These are phyloP conservation scores for Gyrodon lividus DNA, from an alignment of 768 basidiomycete species.

Conservation along the genomic window DNA sequence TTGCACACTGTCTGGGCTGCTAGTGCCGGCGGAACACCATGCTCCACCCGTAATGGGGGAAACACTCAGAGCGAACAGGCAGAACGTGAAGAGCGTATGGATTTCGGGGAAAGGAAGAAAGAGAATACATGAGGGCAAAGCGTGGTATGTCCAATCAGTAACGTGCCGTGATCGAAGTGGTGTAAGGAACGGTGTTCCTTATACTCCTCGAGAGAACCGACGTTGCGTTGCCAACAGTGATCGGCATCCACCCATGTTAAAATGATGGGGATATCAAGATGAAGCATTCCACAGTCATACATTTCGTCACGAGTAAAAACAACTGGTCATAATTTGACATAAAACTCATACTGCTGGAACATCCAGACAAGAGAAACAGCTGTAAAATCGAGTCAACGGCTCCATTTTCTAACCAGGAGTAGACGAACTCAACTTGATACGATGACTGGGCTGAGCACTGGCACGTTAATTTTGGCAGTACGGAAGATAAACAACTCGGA, in stretches of 20 bases:
- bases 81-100: too few relatives aligned
- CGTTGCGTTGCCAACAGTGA: too few relatives aligned
- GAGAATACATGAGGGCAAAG: too few relatives aligned
- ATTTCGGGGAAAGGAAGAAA: too few relatives aligned
- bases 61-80: too few relatives aligned
- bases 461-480: constrained; percentile 60
- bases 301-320: constrained; percentile 1
- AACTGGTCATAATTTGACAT: constrained; percentile 46
- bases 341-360: constrained; percentile 78
- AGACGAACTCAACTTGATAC: constrained; percentile 67
- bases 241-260: not conserved
- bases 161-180: too few relatives aligned
- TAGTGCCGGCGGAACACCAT: not conserved
- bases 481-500: constrained; percentile 84
- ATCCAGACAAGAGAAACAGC: constrained; percentile 80
- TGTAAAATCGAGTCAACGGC: constrained; percentile 30
- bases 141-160: too few relatives aligned
- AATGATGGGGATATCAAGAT: not conserved
- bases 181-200: too few relatives aligned
- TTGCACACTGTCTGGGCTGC: constrained; percentile 61
- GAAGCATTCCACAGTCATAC: not conserved
- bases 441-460: constrained; percentile 71
- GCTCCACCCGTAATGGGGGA: too few relatives aligned
- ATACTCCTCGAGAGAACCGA: too few relatives aligned
- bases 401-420: constrained; percentile 30